Base-by-base conservation (phyloP, 2,329 filamentous ascomycete species). In the Apiospora marii region DNA sequence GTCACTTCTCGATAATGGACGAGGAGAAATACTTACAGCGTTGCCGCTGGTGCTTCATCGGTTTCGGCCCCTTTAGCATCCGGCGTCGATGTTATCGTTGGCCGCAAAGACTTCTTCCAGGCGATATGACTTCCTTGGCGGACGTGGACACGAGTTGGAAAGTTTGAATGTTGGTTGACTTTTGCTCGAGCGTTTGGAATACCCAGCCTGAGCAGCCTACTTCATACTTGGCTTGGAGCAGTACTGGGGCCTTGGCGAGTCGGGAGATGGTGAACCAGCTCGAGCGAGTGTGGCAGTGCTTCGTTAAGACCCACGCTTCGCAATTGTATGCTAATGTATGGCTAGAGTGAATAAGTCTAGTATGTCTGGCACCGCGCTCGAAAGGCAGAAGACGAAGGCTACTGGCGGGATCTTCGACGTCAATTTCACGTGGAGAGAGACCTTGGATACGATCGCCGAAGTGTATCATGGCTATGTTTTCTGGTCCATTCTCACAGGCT, bases 401-500 rank as follows among this genome's bases (percentile, higher is more conserved):
- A 88, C 93, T 44, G 91, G 87, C 24, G 90, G 92, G 72, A 87
- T 94, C 53, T 92, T 95, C 78, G 88, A 91, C 67, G 84, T 90
- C 53, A 88, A 87, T 16, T 97, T 97, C 82, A 92, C 92, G 69
- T 93, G 92, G 90, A 81, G 86, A 61, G 92, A 92, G 77, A 87
- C 93, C 70, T 83, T 98, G 70, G 94, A 98, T 82, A 93, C 94
- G 14, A 89, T 89, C 34, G 94, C 96, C 49, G 94, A 98, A 84
- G 89, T 98, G 70, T 98, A 98, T 83, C 94, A 95, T 83, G 96
- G 96, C 73, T 98, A 96, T 81, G 91, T 96, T 72, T 98, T 98
- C 84, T 99, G 96, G 96, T 95, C 95, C 13, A 93, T 96, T 80
- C 86, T 98, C 76, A 99, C 96, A 73, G 94, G 94, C 74, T 87